phyloP scores from a whole-genome alignment of 768 basidiomycete genomes.

The Trametes meyenii region DNA sequence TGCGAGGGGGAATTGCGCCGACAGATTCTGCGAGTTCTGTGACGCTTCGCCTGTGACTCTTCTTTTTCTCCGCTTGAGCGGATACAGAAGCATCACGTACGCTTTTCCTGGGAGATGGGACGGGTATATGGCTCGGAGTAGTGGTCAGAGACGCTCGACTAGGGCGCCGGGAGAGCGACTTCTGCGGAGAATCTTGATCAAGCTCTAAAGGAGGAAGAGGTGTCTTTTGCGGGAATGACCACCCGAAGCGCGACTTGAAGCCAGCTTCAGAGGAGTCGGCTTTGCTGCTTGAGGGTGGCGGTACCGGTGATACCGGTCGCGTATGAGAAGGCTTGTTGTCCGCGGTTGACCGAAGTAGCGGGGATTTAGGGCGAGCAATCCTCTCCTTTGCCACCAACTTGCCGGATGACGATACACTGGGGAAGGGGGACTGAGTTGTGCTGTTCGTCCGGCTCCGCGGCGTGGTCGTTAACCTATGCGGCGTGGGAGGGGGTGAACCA shows the following conservation, averaged over 20 bases:
- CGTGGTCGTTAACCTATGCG: not conserved
- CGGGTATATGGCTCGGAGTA: slow-evolving; percentile 47
- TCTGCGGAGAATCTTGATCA: slow-evolving; percentile 35
- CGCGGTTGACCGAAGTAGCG: slow-evolving; percentile 11
- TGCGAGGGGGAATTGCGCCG: slow-evolving; percentile 30
- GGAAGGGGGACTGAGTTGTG: not conserved
- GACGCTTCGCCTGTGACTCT: slow-evolving; percentile 31
- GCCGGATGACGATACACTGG: slow-evolving; percentile 5
- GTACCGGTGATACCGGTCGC: slow-evolving; percentile 11
- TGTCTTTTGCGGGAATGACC: slow-evolving; percentile 41
- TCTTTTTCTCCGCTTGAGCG: slow-evolving; percentile 27
- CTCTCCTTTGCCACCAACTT: slow-evolving; percentile 7
- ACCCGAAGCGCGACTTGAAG: slow-evolving; percentile 39
- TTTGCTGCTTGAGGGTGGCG: slow-evolving; percentile 8
- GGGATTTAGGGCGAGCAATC: slow-evolving; percentile 20
- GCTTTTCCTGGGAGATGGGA: slow-evolving; percentile 43
- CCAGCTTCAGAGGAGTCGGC: slow-evolving; percentile 24
- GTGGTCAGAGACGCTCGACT: slow-evolving; percentile 31
- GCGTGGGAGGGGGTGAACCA: slow-evolving; percentile 15
- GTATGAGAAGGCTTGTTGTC: slow-evolving; percentile 8
- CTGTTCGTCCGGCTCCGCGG: slow-evolving; percentile 12
- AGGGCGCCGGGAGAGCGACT: slow-evolving; percentile 26
- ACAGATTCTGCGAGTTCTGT: slow-evolving; percentile 35
- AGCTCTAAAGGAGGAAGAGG: slow-evolving; percentile 45
- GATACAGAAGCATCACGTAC: slow-evolving; percentile 20